These are phyloP conservation scores for Fusarium mundagurra DNA, from an alignment of 2,329 filamentous ascomycete species.

Conservation along the genomic window DNA sequence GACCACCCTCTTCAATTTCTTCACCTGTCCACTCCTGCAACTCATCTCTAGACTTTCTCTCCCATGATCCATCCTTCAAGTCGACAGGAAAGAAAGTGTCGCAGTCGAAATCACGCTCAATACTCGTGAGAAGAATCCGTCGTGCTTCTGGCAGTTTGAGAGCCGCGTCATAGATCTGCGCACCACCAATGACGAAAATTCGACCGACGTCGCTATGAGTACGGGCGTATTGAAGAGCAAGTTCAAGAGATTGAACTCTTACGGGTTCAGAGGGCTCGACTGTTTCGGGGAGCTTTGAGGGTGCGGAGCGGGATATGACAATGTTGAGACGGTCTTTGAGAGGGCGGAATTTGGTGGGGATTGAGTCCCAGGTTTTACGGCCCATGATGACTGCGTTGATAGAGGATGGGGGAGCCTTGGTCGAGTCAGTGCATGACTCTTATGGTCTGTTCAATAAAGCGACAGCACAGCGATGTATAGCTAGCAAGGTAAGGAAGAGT, in stretches of 20 bases:
- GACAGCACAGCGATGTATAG: neutral
- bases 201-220: constrained; percentile 58
- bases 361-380: constrained; percentile 94
- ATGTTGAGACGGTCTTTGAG: constrained; percentile 84
- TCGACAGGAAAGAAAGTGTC: constrained; percentile 78
- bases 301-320: constrained; percentile 72
- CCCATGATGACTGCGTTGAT: constrained; percentile 93
- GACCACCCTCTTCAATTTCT: constrained; percentile 62
- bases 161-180: constrained; percentile 81
- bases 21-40: constrained; percentile 74
- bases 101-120: constrained; percentile 76
- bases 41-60: constrained; percentile 58
- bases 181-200: constrained; percentile 90
- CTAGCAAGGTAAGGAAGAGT: neutral
- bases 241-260: constrained; percentile 66
- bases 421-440: neutral
- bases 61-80: constrained; percentile 65
- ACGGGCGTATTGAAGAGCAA: constrained; percentile 62
- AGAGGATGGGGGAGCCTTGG: constrained; percentile 48
- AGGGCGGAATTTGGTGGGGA: constrained; percentile 81
- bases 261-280: constrained; percentile 55
- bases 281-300: constrained; percentile 15
- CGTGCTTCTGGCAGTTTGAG: constrained; percentile 67
- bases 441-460: neutral
- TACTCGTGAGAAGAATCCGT: constrained; percentile 75